A percentile compares a stretch with the other conserved stretches of the same genome.
phyloP scores from a whole-genome alignment of 1,284 basidiomycete species.

The Marasmius tenuissimus region DNA sequence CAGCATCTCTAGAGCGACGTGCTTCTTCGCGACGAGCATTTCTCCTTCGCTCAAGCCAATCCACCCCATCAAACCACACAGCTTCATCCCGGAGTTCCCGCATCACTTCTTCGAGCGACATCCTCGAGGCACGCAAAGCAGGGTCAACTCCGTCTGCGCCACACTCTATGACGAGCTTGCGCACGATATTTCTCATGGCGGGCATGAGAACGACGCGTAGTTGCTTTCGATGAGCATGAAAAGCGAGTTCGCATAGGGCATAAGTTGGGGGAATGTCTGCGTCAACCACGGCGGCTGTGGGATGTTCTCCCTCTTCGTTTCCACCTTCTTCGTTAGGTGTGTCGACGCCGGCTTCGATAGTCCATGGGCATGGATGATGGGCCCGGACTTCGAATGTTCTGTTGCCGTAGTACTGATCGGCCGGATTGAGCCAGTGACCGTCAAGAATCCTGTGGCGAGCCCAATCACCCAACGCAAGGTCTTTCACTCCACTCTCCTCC shows the following conservation, averaged over 20 bases:
- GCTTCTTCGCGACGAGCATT: conserved; percentile 32
- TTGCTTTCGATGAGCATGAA: conserved; percentile 53
- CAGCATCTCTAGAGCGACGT: conserved; percentile 28
- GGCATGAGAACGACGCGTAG: conserved; percentile 58
- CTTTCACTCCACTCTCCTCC: conserved; percentile 61
- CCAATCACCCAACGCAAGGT: conserved; percentile 72
- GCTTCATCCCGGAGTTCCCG: conserved; percentile 54
- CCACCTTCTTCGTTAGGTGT: conserved; percentile 20
- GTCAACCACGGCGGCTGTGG: conserved; percentile 41
- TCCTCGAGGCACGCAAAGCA: conserved; percentile 44
- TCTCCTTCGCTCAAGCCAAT: conserved; percentile 43
- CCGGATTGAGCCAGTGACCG: conserved; percentile 71
- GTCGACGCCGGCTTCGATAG: conserved; percentile 29
- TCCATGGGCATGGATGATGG: conserved; percentile 70
- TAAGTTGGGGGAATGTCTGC: conserved; percentile 55
- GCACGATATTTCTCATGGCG: conserved; percentile 65
- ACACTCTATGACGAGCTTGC: conserved; percentile 62
- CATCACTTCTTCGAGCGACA: conserved; percentile 63
- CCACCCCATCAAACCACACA: conserved; percentile 67
- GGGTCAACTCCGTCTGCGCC: conserved; percentile 43
- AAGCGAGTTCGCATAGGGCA: conserved; percentile 58
- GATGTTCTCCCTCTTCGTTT: conserved; percentile 45
- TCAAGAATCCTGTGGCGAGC: conserved; percentile 68
- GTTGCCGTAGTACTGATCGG: conserved; percentile 60
- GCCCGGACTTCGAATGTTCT: conserved; percentile 48